phyloP scores from a whole-genome alignment of 495 filamentous ascomycete genomes.

The Penicillium paradoxum region DNA sequence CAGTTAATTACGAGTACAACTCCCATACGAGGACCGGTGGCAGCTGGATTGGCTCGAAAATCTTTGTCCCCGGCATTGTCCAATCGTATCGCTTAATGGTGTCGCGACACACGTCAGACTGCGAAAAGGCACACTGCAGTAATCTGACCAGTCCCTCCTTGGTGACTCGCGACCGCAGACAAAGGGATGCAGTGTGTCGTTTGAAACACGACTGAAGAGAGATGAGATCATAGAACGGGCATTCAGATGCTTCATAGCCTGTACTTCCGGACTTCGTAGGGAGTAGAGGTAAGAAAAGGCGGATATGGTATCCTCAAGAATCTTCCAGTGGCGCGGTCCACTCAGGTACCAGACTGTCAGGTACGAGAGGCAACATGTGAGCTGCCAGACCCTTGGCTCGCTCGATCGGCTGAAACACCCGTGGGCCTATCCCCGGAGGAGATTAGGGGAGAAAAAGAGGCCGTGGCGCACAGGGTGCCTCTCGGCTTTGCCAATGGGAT shows the following conservation, averaged over 20 bases:
- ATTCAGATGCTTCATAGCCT: too few relatives aligned
- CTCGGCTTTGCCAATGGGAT: neutral
- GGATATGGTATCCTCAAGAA: constrained; percentile 1
- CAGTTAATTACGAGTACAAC: neutral
- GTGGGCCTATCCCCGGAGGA: neutral
- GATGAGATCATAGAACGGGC: neutral
- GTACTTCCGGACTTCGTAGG: too few relatives aligned
- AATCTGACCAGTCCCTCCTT: neutral
- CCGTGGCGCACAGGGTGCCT: neutral
- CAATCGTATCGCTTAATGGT: neutral
- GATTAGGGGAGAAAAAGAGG: neutral
- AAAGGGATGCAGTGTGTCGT: neutral
- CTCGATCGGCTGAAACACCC: constrained; percentile 1
- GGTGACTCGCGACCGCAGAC: neutral
- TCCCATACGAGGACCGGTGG: neutral
- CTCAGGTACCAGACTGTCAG: neutral
- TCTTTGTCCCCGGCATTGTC: neutral
- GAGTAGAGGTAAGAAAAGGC: neutral
- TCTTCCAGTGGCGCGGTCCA: too few relatives aligned
- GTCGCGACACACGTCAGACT: neutral
- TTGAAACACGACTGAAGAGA: neutral
- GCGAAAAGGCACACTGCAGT: neutral
- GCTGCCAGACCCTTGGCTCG: neutral
- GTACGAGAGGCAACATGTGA: neutral
- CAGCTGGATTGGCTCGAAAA: neutral